These are phyloP conservation scores for Piper betle DNA, from an alignment of 164 flowering plant genomes.

Conservation along the genomic window DNA sequence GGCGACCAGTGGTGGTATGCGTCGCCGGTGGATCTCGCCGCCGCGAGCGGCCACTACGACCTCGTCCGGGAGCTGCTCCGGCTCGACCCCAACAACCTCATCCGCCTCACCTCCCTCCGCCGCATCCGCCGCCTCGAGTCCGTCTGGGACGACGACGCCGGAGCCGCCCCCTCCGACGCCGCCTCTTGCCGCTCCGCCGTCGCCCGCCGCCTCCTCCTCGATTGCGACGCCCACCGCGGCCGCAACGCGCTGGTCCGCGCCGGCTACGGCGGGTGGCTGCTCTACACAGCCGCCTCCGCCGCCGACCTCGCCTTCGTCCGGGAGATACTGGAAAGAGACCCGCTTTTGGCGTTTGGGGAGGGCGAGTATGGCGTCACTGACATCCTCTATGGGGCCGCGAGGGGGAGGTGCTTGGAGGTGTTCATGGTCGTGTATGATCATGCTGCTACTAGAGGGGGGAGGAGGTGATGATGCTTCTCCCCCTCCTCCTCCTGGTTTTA, in stretches of 20 bases:
- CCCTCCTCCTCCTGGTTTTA: slow-evolving; percentile 24
- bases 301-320: slow-evolving; percentile 62
- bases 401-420: slow-evolving; percentile 65
- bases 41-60: slow-evolving; percentile 80
- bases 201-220: slow-evolving; percentile 43
- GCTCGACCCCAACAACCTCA: slow-evolving; percentile 71
- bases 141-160: slow-evolving; percentile 74
- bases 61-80: slow-evolving; percentile 71
- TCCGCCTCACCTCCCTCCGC: slow-evolving; percentile 82
- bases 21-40: slow-evolving; percentile 78
- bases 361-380: slow-evolving; percentile 90
- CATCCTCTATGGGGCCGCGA: slow-evolving; percentile 69
- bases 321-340: slow-evolving; percentile 45
- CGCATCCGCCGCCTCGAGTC: slow-evolving; percentile 83
- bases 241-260: slow-evolving; percentile 51
- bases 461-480: slow-evolving; percentile 17
- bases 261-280: slow-evolving; percentile 94
- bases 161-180: slow-evolving; percentile 29
- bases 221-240: slow-evolving; percentile 30
- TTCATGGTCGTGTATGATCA: slow-evolving; percentile 54
- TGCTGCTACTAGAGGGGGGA: slow-evolving; percentile 10
- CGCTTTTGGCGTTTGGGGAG: slow-evolving; percentile 74
- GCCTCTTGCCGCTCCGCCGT: slow-evolving; percentile 55
- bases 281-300: slow-evolving; percentile 95
- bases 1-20: slow-evolving; percentile 99